Conservation (phyloP, 306 rosid species). For the Trifolium subterraneum region DNA sequence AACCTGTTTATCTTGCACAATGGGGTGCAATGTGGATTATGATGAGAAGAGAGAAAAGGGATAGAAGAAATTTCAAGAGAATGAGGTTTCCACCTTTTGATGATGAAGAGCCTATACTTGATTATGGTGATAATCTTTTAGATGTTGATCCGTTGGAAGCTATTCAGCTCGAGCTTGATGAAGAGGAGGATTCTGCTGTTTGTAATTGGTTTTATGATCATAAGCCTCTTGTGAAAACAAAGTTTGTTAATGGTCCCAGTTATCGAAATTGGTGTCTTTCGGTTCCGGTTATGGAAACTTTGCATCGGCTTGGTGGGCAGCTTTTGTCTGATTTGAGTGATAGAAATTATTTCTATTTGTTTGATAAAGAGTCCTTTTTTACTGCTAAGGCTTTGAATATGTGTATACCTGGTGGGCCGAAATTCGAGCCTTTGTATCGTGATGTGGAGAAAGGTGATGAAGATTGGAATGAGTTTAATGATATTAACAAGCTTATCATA, state of each 20-base stretch:
- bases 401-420: conserved; percentile 99
- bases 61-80: conserved; percentile 92
- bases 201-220: conserved; percentile 95
- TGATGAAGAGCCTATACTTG: conserved; percentile 96
- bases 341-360: conserved; percentile 91
- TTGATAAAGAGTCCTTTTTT: conserved; percentile 97
- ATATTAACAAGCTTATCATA: conserved; percentile 93
- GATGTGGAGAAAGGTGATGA: conserved; percentile 99
- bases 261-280: conserved; percentile 97
- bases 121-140: conserved; percentile 91
- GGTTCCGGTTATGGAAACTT: conserved; percentile 95
- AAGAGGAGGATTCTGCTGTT: conserved; percentile 97
- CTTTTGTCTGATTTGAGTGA: conserved; percentile 91
- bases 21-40: conserved; percentile 99
- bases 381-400: conserved; percentile 96
- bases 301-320: conserved; percentile 96
- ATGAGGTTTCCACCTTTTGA: conserved; percentile 99
- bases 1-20: conserved; percentile 95
- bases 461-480: conserved; percentile 99
- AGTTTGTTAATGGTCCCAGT: conserved; percentile 94
- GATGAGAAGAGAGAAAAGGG: conserved; percentile 99
- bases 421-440: conserved; percentile 96
- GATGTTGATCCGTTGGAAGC: conserved; percentile 98
- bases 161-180: conserved; percentile 91
- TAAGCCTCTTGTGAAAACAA: conserved; percentile 95